These are phyloP conservation scores for Sporobolomyces pararoseus DNA, from an alignment of 768 basidiomycete genomes.

Conservation along the genomic window DNA sequence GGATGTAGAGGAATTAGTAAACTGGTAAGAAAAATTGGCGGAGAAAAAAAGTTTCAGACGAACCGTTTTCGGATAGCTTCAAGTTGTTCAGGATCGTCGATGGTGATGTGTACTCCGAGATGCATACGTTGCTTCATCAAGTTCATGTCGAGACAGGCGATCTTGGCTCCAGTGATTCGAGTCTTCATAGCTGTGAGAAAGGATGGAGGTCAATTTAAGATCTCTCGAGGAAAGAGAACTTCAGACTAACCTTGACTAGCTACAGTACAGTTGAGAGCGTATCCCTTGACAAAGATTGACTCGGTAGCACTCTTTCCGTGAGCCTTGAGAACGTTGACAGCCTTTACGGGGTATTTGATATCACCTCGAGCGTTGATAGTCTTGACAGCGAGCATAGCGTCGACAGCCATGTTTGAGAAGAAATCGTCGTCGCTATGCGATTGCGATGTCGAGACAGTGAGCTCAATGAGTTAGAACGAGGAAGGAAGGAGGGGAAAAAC, in stretches of 20 bases:
- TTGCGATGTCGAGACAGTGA: not conserved
- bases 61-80: conserved; percentile 93
- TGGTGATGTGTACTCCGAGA: conserved; percentile 91
- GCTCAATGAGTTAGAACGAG: not conserved
- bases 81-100: conserved; percentile 91
- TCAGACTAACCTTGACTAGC: conserved; percentile 79
- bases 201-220: not conserved
- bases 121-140: conserved; percentile 96
- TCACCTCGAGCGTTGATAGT: conserved; percentile 90
- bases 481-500: conserved; percentile 14
- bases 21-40: no score
- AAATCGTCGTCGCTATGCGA: conserved; percentile 96
- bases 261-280: conserved; percentile 96
- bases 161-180: conserved; percentile 85
- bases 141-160: conserved; percentile 98
- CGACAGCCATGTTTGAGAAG: conserved; percentile 97
- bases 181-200: conserved; percentile 83
- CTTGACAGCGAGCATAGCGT: conserved; percentile 96
- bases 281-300: conserved; percentile 89
- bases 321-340: conserved; percentile 95
- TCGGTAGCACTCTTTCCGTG: conserved; percentile 94
- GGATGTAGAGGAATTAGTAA: not conserved
- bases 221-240: not conserved
- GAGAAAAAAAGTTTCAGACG: conserved; percentile 38
- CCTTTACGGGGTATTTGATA: conserved; percentile 97